phyloP scores from a whole-genome alignment of 306 rosid species.

The Quercus aquifolioides region DNA sequence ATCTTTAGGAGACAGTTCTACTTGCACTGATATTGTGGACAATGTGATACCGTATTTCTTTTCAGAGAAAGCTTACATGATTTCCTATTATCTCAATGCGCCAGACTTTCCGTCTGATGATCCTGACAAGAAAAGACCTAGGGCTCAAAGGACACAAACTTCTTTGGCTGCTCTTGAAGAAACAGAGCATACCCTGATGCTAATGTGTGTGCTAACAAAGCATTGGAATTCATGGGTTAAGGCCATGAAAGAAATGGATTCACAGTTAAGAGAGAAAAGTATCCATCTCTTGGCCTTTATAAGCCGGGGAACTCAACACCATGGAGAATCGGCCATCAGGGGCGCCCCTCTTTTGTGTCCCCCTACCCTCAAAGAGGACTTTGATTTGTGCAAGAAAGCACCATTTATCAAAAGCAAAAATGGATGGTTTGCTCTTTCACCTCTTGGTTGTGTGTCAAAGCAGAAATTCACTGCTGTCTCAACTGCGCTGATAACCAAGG shows the following conservation, averaged over 20 bases:
- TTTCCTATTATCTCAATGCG: conserved; percentile 67
- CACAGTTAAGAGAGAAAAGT: conserved; percentile 79
- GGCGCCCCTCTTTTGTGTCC: conserved; percentile 65
- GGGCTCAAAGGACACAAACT: conserved; percentile 55
- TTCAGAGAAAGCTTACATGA: conserved; percentile 64
- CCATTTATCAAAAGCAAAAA: conserved; percentile 60
- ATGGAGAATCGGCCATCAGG: conserved; percentile 49
- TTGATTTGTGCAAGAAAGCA: conserved; percentile 60
- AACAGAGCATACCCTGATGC: conserved; percentile 77
- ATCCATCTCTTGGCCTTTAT: conserved; percentile 92
- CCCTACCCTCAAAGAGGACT: conserved; percentile 78
- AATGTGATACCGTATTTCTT: conserved; percentile 72
- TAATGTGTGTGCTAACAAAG: conserved; percentile 80
- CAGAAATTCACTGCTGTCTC: conserved; percentile 52
- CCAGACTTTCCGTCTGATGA: conserved; percentile 71
- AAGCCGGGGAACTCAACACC: conserved; percentile 71
- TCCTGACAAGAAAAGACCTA: conserved; percentile 77
- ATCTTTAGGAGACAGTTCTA: conserved; percentile 78
- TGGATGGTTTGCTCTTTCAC: conserved; percentile 91
- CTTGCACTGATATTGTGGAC: conserved; percentile 65
- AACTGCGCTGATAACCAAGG: conserved; percentile 36
- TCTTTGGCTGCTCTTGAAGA: conserved; percentile 69
- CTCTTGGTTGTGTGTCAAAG: conserved; percentile 62
- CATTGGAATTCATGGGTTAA: conserved; percentile 83
- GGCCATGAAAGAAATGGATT: conserved; percentile 66